phyloP scores from a whole-genome alignment of 2,329 filamentous ascomycete genomes.

The Metarhizium robertsii region DNA sequence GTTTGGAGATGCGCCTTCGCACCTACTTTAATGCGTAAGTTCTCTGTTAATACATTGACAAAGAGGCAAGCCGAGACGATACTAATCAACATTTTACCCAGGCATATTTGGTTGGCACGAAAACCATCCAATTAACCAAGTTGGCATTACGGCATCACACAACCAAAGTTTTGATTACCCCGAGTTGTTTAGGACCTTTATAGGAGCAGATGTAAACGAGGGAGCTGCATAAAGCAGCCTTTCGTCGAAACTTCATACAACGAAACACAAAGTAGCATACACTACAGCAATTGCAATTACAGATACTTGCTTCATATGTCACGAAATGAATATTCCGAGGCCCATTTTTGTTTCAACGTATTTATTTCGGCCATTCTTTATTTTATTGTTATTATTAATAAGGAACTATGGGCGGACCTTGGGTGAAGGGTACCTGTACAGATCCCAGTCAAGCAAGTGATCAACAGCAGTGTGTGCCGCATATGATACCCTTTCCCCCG shows the following conservation, averaged over 20 bases:
- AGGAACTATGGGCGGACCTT: background rate
- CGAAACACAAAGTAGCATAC: too few species aligned
- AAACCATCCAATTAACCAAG: constrained; percentile 4
- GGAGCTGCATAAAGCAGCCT: background rate
- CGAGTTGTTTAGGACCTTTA: background rate
- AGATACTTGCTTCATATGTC: background rate
- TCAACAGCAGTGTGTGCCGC: background rate
- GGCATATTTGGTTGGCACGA: constrained; percentile 15
- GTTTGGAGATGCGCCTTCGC: constrained; percentile 59
- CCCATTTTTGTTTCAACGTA: background rate
- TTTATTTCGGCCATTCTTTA: background rate
- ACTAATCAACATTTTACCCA: constrained; percentile 8
- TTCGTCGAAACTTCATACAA: background rate
- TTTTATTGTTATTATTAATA: background rate
- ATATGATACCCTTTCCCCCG: background rate
- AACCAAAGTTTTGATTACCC: background rate
- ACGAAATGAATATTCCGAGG: background rate
- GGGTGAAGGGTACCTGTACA: background rate
- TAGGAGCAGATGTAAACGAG: background rate
- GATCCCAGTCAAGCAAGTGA: background rate
- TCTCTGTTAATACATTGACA: background rate
- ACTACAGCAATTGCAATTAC: too few species aligned
- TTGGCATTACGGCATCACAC: background rate
- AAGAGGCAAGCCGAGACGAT: background rate
- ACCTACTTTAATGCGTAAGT: constrained; percentile 72